Evolutionary conservation across 2,329 filamentous ascomycete genomes (phyloP), one percentile per base, ranked within the genome.

Genomic region (Arthrobotrys musiformis): DNA sequence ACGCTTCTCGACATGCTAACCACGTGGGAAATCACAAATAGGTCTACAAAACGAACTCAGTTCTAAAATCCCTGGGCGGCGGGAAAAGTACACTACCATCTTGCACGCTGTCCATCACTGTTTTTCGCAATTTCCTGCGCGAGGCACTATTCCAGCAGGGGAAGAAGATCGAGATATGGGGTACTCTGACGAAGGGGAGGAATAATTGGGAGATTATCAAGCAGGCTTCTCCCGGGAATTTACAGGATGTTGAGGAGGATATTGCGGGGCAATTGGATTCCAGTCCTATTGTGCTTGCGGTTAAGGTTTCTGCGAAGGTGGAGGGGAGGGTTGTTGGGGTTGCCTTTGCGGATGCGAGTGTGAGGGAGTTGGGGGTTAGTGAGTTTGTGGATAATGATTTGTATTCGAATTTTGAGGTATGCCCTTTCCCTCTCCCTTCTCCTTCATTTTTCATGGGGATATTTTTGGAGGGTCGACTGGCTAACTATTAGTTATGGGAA

Each of bases 341-440:
- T 4, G 98, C 95, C 84, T 99, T 99, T 82, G 96, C 95, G 6
- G 95, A 99, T 86, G 95, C 96, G 0, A 97, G 93, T 80, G 94
- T 98, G 26, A 89, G 95, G 62, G 95, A 99, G 85, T 88, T 99
- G 1, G 95, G 95, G 7, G 93, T 99, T 66, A 97, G 93, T 86
- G 96, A 99, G 82, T 99, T 99, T 80, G 88, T 97, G n/a, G 95
- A 99, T 86, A 99, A 98, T 82, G 95, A 99, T 82, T 87, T 97
- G 8, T 99, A 96, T 85, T 98, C 94, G 63, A 99, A 99, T 83
- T 96, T 99, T 80, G 95, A 99, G 85, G 93, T 81, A 67, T 33
- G 85, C 93, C 80, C 60, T 24, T 26, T 33, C 19, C 26, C 35
- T 66, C 30, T 50, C 17, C 15, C 35, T 4, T 56, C 1, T 54